phyloP scores from a whole-genome alignment of 352 stramenopile genomes.

The Blastocystis hominis region DNA sequence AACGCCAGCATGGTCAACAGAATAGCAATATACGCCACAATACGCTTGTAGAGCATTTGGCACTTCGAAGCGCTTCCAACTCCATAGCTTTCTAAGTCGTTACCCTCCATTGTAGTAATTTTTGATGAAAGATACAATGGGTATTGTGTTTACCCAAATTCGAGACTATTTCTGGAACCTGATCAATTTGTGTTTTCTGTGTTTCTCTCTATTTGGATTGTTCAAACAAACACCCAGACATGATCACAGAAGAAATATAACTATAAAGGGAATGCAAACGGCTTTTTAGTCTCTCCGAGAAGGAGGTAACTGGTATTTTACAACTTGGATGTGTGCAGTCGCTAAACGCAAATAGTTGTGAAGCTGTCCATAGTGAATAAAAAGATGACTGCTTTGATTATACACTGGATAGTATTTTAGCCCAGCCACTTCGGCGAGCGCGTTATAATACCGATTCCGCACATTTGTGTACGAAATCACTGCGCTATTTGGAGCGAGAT shows the following conservation, averaged over 20 bases:
- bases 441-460: neutral
- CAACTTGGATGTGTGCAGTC: neutral
- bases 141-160: too few relatives aligned
- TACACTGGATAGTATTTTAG: neutral
- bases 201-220: too few relatives aligned
- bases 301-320: neutral
- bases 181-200: too few relatives aligned
- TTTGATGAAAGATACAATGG: too few relatives aligned
- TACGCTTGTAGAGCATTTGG: neutral
- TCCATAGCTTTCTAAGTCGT: constrained; percentile 24
- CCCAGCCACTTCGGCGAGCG: neutral
- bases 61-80: neutral
- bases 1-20: constrained; percentile 9
- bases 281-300: too few relatives aligned
- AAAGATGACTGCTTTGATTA: neutral
- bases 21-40: neutral
- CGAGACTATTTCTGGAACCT: too few relatives aligned
- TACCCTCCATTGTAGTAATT: too few relatives aligned
- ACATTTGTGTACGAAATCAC: neutral
- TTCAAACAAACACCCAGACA: too few relatives aligned
- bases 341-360: constrained; percentile 13
- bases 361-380: neutral
- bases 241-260: too few relatives aligned
- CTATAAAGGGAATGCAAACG: too few relatives aligned
- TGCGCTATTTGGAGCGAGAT: neutral